Evolutionary conservation across 2,329 filamentous ascomycete species (phyloP), one percentile per base, ranked within the genome.

Genomic region (Botrytis fragariae): DNA sequence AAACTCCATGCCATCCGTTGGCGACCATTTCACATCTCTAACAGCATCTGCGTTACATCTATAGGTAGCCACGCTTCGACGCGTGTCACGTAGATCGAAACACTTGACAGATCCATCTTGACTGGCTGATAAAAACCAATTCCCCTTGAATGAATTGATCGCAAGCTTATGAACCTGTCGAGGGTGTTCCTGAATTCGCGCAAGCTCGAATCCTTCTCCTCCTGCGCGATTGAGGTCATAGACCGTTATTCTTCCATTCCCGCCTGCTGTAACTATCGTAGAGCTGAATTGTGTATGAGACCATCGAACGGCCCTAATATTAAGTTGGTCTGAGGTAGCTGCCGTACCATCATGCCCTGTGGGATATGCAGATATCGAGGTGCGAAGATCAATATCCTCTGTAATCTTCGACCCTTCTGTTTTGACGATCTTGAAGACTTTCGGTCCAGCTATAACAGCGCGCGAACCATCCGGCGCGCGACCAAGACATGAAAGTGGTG

Each of bases 21-120:
- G 89, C 22, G 88, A 90, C 89, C 89, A 91, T 76, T 89, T 86
- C n/a, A 91, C 87, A 78, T 90, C 87, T 39, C 88, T 85, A 45
- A 91, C 87, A 44, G 85, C 84, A 72, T 88, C 87, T n/a, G 85
- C 84, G 75, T 87, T 87, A 79, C 85, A 80, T 72, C 79, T 81
- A 80, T 86, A 86, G 73, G 84, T 78, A 79, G 82, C 83, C 16
- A 86, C 86, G 3, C 83, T 85, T 20, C 87, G 84, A 22, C 83
- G 85, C n/a, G 87, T 85, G 20, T 71, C 74, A 64, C 86, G 85
- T 29, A 89, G 85, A 77, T 91, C 89, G 74, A 90, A 90, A 75
- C 87, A 86, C 62, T 89, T 88, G 44, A 90, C 87, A 18, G 88
- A 85, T 62, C 89, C 89, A 80, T 91, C 89, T 79, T 91, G 89